Evolutionary conservation across 129 eudicot genomes (phyloP).

Genomic region (Flaveria linearis): DNA sequence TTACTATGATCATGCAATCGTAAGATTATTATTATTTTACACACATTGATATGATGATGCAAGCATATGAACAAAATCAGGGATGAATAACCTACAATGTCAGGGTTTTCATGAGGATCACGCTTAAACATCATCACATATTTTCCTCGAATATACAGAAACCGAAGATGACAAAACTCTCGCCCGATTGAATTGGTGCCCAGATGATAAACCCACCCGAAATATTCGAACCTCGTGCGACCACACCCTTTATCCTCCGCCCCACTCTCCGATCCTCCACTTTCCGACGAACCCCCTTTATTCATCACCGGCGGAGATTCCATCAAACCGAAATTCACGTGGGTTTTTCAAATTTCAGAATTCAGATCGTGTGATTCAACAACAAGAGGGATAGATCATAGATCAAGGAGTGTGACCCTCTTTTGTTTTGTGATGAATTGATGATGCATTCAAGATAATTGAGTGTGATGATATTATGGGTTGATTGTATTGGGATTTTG

Average conservation of each 20-base stretch:
- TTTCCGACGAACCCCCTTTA: conserved; percentile 48
- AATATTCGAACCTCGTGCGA: conserved; percentile 53
- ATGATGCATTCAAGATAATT: too few species aligned
- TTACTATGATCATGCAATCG: background rate
- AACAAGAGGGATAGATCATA: too few species aligned
- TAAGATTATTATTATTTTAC: background rate
- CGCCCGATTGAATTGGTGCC: conserved; percentile 76
- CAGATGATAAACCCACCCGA: conserved; percentile 90
- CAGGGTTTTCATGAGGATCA: conserved; percentile 75
- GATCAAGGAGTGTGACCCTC: too few species aligned
- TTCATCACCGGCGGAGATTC: conserved; percentile 35
- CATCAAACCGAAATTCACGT: conserved; percentile 24
- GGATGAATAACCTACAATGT: conserved; percentile 54
- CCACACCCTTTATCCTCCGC: conserved; percentile 43
- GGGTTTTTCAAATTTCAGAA: conserved; percentile 9
- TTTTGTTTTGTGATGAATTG: too few species aligned
- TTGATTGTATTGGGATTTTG: background rate
- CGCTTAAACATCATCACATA: conserved; percentile 82
- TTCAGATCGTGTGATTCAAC: background rate
- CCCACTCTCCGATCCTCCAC: conserved; percentile 56
- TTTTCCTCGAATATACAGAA: conserved; percentile 68
- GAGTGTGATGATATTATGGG: background rate
- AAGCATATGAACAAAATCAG: background rate
- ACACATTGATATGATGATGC: background rate
- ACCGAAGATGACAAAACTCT: conserved; percentile 77